Percentiles rank a stretch among this genome's conserved stretches.
These are phyloP conservation scores for Botrytis elliptica DNA, from an alignment of 2,329 filamentous ascomycete genomes.

Conservation along the genomic window DNA sequence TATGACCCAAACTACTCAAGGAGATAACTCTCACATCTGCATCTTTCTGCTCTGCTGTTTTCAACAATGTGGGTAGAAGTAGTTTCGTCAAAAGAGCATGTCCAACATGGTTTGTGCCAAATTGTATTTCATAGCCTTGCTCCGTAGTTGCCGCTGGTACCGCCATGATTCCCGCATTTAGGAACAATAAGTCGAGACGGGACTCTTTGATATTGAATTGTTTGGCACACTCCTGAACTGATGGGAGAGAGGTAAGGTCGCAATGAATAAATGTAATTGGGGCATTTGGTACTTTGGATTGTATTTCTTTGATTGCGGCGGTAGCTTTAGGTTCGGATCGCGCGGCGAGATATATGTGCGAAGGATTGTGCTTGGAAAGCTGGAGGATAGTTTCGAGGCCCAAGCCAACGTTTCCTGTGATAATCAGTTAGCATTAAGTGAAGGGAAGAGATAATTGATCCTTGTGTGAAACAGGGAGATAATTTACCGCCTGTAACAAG, in stretches of 20 bases:
- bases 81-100: slow-evolving; percentile 46
- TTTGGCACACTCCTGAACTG: slow-evolving; percentile 44
- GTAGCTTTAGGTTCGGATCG: slow-evolving; percentile 41
- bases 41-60: slow-evolving; percentile 28
- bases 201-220: slow-evolving; percentile 40
- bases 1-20: slow-evolving; percentile 19
- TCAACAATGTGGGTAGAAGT: slow-evolving; percentile 40
- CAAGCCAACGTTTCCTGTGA: slow-evolving; percentile 43
- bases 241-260: slow-evolving; percentile 48
- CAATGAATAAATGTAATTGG: slow-evolving; percentile 22
- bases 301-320: slow-evolving; percentile 43
- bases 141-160: slow-evolving; percentile 41
- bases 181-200: slow-evolving; percentile 47
- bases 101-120: slow-evolving; percentile 50
- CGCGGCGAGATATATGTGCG: slow-evolving; percentile 43
- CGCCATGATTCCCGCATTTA: slow-evolving; percentile 48
- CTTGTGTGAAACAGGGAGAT: background rate
- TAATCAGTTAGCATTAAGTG: background rate
- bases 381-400: slow-evolving; percentile 45
- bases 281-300: slow-evolving; percentile 27
- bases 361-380: slow-evolving; percentile 44
- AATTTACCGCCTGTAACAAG: slow-evolving; percentile 34
- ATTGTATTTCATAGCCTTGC: slow-evolving; percentile 50
- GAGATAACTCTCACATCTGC: slow-evolving; percentile 26
- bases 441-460: background rate